Conservation (phyloP, 768 basidiomycete genomes). For the Phanerochaete carnosa region DNA sequence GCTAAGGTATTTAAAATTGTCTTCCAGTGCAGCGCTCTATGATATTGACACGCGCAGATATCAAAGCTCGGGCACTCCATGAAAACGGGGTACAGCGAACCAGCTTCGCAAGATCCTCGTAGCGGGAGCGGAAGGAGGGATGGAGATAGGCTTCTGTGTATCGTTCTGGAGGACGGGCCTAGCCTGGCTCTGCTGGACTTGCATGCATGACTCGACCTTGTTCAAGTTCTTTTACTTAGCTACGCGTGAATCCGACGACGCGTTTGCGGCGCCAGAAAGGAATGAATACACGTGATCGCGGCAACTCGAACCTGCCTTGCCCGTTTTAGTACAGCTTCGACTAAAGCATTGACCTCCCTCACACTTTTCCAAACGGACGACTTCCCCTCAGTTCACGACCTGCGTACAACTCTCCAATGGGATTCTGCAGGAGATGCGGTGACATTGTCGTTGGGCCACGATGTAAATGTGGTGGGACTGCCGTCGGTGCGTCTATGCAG, state of each 20-base stretch:
- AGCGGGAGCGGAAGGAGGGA: constrained; percentile 18
- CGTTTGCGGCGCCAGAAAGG: constrained; percentile 16
- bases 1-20: no score
- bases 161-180: not conserved
- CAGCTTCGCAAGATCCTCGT: not conserved
- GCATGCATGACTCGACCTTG: not conserved
- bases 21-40: no score
- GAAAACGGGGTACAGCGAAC: not conserved
- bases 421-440: constrained; percentile 83
- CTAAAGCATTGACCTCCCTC: not conserved
- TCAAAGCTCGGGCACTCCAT: not conserved
- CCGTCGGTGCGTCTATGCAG: constrained; percentile 60
- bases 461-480: constrained; percentile 76
- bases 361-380: not conserved
- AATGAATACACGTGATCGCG: constrained; percentile 16
- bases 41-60: not conserved
- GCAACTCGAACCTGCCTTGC: not conserved
- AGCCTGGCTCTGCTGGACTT: not conserved
- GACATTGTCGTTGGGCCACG: constrained; percentile 71
- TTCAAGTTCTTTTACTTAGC: constrained; percentile 27
- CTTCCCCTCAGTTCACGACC: not conserved
- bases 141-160: not conserved
- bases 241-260: not conserved
- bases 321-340: not conserved
- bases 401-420: constrained; percentile 43